Percentiles rank a stretch among this genome's conserved stretches.
These are phyloP conservation scores for Chamaecrista fasciculata DNA, from an alignment of 306 rosid genomes.

Conservation along the genomic window DNA sequence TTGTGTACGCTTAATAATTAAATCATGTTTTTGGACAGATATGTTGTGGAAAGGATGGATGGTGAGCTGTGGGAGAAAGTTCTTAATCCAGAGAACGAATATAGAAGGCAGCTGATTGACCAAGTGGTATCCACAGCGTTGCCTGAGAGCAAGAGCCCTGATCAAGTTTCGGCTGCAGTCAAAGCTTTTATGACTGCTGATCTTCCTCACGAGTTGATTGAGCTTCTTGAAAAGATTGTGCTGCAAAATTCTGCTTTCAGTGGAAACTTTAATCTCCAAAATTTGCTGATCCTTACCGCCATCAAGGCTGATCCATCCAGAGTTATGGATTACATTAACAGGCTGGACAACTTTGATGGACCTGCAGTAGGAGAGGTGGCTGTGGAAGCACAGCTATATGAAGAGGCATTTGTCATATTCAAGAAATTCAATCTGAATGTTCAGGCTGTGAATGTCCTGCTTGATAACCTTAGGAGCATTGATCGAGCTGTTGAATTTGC, in stretches of 20 bases:
- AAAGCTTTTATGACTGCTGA: conserved; percentile 99
- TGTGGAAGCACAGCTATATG: conserved; percentile 84
- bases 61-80: conserved; percentile 86
- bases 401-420: conserved; percentile 85
- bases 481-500: conserved; percentile 96
- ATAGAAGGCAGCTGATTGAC: conserved; percentile 84
- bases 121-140: conserved; percentile 97
- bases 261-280: conserved; percentile 90
- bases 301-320: conserved; percentile 95
- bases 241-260: conserved; percentile 95
- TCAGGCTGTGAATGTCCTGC: conserved; percentile 80
- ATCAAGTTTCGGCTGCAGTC: conserved; percentile 95
- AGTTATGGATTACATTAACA: conserved; percentile 94
- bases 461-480: conserved; percentile 72
- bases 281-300: conserved; percentile 85
- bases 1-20: too few relatives aligned
- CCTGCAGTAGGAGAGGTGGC: conserved; percentile 98
- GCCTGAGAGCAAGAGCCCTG: conserved; percentile 98
- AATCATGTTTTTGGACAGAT: conserved; percentile 47
- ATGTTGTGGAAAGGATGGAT: conserved; percentile 98
- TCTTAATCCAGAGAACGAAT: conserved; percentile 84
- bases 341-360: conserved; percentile 92
- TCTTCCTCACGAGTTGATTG: conserved; percentile 91
- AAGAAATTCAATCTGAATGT: conserved; percentile 95
- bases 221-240: conserved; percentile 96